These are phyloP conservation scores for Cladophialophora bantiana DNA, from an alignment of 2,329 filamentous ascomycete species.

Conservation along the genomic window DNA sequence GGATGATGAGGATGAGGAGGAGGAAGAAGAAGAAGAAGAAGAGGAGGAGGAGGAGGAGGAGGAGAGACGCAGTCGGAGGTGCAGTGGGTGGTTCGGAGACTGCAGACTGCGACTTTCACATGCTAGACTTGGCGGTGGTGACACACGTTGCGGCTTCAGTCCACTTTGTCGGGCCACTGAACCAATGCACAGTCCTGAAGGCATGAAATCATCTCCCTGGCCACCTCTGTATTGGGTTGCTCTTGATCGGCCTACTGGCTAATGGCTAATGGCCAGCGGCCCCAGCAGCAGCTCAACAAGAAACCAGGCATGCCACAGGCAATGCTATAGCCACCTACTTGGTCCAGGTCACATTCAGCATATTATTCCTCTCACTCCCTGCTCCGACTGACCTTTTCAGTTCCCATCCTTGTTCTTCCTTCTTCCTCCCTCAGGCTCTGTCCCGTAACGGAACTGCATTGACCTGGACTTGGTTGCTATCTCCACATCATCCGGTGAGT, in stretches of 20 bases:
- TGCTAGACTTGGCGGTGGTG: conserved; percentile 7
- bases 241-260: conserved; percentile 3
- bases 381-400: not conserved
- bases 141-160: not conserved
- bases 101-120: conserved; percentile 16
- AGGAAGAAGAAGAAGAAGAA: too few relatives aligned
- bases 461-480: not conserved
- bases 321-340: not conserved
- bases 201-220: conserved; percentile 20
- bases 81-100: conserved; percentile 2
- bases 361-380: conserved; percentile 17
- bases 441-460: not conserved
- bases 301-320: too few relatives aligned
- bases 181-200: not conserved
- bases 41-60: not conserved
- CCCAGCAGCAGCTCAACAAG: conserved; percentile 15
- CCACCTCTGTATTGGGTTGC: conserved; percentile 13
- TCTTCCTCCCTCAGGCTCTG: conserved; percentile 14
- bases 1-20: not conserved
- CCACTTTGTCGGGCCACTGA: not conserved
- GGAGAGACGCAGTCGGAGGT: not conserved
- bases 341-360: conserved; percentile 2
- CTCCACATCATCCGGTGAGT: not conserved
- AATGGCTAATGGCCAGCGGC: not conserved
- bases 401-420: not conserved